Evolutionary conservation across 2,329 filamentous ascomycete species (phyloP).

Genomic region (Setomelanomma holmii): DNA sequence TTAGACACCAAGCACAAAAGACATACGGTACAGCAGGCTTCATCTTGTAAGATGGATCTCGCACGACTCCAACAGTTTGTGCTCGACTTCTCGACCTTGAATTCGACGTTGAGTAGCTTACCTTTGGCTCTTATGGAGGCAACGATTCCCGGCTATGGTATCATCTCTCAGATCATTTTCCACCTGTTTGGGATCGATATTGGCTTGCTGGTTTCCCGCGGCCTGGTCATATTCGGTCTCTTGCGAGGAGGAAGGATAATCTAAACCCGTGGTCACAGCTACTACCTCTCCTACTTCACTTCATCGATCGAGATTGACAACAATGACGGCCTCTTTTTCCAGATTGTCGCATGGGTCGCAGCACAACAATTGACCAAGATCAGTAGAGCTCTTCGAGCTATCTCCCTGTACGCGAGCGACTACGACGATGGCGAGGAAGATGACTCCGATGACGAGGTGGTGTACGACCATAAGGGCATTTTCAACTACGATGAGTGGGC

Average conservation of each 20-base stretch:
- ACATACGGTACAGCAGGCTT: no score
- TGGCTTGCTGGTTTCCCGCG: slow-evolving; percentile 54
- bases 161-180: slow-evolving; percentile 54
- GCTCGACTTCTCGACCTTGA: slow-evolving; percentile 19
- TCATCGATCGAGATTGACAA: slow-evolving; percentile 55
- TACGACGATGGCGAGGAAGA: slow-evolving; percentile 48
- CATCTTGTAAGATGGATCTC: slow-evolving; percentile 35
- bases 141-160: slow-evolving; percentile 59
- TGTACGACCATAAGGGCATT: slow-evolving; percentile 34
- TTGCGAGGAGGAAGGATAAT: slow-evolving; percentile 49
- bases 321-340: slow-evolving; percentile 52
- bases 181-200: slow-evolving; percentile 57
- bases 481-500: slow-evolving; percentile 60
- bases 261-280: slow-evolving; percentile 35
- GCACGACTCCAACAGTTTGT: slow-evolving; percentile 23
- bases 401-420: slow-evolving; percentile 48
- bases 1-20: no score
- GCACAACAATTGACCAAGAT: slow-evolving; percentile 47
- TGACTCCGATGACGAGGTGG: not conserved
- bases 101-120: slow-evolving; percentile 42
- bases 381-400: slow-evolving; percentile 49
- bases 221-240: slow-evolving; percentile 52
- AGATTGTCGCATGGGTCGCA: slow-evolving; percentile 39
- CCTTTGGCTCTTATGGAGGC: slow-evolving; percentile 57
- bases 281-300: slow-evolving; percentile 50